Evolutionary conservation across 257 asterid species (phyloP).

Genomic region (Plantago major): DNA sequence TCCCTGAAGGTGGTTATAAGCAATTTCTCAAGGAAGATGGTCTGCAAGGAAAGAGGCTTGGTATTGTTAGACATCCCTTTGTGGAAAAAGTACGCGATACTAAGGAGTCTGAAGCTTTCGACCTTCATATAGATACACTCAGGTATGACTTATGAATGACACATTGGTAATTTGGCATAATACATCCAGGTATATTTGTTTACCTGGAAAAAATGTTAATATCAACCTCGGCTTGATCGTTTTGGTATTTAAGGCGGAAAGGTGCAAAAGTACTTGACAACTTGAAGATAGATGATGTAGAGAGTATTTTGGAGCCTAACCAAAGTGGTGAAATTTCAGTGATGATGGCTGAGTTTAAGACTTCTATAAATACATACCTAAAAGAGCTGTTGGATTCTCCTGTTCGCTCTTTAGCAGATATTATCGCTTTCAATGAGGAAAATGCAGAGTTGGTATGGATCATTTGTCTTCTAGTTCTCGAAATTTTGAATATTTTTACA

Average conservation of each 20-base stretch:
- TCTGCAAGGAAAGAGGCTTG: conserved; percentile 54
- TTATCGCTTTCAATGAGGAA: conserved; percentile 35
- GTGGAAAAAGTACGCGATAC: conserved; percentile 27
- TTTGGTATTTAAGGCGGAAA: conserved; percentile 23
- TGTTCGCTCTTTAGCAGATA: conserved; percentile 33
- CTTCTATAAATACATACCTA: conserved; percentile 28
- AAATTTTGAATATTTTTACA: neutral
- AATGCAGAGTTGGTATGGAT: conserved; percentile 29
- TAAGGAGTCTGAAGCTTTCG: conserved; percentile 32
- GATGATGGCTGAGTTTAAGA: conserved; percentile 38
- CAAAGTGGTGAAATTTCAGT: conserved; percentile 29
- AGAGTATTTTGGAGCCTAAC: conserved; percentile 29
- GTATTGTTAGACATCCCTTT: conserved; percentile 54
- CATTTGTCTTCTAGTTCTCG: conserved; percentile 3
- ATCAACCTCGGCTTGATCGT: too few species aligned
- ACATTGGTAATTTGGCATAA: too few species aligned
- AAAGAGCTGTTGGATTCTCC: conserved; percentile 27
- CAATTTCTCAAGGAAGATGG: conserved; percentile 51
- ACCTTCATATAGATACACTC: conserved; percentile 35
- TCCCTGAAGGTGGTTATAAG: conserved; percentile 54
- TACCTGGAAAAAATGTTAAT: neutral
- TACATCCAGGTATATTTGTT: neutral
- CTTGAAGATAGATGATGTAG: conserved; percentile 30
- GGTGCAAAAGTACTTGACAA: conserved; percentile 33
- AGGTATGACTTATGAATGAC: conserved; percentile 28